Conservation (phyloP, 2,329 filamentous ascomycete species). For the Fusarium siculi region DNA sequence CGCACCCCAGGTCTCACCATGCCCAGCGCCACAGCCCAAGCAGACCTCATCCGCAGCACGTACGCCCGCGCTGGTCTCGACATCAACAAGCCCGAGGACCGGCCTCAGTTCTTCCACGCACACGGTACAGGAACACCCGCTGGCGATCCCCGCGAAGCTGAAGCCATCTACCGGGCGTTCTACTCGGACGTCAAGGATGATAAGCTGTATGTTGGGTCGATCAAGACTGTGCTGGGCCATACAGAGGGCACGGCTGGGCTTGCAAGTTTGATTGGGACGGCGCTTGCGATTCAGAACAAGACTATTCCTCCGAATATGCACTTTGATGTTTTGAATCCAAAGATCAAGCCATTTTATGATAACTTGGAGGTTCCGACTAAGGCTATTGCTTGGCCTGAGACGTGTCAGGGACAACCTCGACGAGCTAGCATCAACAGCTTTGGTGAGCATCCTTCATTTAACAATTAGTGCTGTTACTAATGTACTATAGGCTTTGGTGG, state of each 20-base stretch:
- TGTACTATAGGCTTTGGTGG: constrained; percentile 45
- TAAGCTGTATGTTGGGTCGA: not conserved
- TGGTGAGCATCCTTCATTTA: constrained; percentile 26
- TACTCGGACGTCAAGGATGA: not conserved
- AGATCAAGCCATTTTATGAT: not conserved
- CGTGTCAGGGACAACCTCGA: not conserved
- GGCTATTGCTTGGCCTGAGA: not conserved
- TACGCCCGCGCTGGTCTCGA: not conserved
- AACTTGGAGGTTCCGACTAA: not conserved
- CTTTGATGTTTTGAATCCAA: not conserved
- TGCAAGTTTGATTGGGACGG: not conserved
- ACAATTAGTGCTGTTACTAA: too few species aligned
- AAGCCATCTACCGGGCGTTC: not conserved
- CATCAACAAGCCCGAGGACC: not conserved
- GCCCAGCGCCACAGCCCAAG: not conserved
- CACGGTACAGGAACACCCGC: not conserved
- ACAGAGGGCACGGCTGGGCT: rapidly evolving
- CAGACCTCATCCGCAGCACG: not conserved
- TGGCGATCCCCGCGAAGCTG: not conserved
- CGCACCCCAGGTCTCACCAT: not conserved
- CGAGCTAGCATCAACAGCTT: constrained; percentile 51
- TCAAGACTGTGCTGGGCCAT: not conserved
- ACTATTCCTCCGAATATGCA: not conserved
- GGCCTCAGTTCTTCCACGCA: not conserved
- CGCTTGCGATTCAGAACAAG: not conserved